A percentile compares a stretch with the other conserved stretches of the same genome.
phyloP scores from a whole-genome alignment of 169 alveolate genomes.

The Cyclospora cayetanensis region DNA sequence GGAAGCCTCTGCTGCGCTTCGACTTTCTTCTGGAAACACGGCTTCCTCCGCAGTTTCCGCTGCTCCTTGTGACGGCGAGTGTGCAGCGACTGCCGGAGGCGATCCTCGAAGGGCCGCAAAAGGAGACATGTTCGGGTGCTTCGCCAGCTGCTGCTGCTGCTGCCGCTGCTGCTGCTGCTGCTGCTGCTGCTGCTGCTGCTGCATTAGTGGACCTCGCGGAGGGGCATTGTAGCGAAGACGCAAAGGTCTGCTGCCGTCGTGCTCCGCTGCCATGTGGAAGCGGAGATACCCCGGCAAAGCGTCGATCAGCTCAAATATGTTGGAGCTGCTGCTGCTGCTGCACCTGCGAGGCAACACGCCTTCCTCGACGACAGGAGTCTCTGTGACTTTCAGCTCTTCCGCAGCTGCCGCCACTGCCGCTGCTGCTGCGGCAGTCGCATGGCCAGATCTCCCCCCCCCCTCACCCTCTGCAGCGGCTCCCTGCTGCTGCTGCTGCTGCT shows the following conservation, averaged over 20 bases:
- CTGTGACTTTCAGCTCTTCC: neutral
- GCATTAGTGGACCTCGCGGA: neutral
- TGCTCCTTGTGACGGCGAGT: slow-evolving; percentile 2
- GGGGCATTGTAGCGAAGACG: slow-evolving; percentile 54
- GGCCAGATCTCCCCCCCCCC: neutral
- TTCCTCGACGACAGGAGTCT: neutral
- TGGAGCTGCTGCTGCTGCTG: neutral
- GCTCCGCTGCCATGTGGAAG: slow-evolving; percentile 46
- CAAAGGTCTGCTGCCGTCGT: neutral
- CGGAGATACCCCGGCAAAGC: slow-evolving; percentile 20
- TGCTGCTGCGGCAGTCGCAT: neutral
- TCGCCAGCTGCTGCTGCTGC: neutral
- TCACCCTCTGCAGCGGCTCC: neutral
- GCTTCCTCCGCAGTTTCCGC: neutral
- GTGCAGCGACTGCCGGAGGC: neutral
- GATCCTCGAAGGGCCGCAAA: neutral
- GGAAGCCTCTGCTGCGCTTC: neutral
- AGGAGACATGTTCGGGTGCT: neutral
- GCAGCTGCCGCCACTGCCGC: neutral
- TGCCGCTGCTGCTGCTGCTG: slow-evolving; percentile 30
- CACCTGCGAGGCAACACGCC: neutral
- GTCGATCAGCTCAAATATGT: slow-evolving; percentile 19
- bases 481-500: neutral
- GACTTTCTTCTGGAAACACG: neutral
- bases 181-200: slow-evolving; percentile 25